phyloP scores from a whole-genome alignment of 2,329 filamentous ascomycete species.

The Cladosporium velox region DNA sequence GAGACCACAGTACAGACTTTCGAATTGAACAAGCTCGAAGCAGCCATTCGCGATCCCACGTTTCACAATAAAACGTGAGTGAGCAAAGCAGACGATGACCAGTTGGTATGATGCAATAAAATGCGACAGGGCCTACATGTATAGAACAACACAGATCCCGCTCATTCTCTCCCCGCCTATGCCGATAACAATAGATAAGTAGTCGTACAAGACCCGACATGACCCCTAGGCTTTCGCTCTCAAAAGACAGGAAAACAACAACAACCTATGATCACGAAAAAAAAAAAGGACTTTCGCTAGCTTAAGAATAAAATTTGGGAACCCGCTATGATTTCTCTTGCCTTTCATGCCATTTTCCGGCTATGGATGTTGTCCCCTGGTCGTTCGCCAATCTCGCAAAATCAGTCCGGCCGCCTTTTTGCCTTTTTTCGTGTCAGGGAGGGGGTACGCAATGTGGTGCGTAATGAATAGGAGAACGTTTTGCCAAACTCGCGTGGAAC shows the following conservation, averaged over 20 bases:
- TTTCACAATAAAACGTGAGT: background rate
- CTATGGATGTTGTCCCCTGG: background rate
- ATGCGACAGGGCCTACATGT: background rate
- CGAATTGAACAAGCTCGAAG: background rate
- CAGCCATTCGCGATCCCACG: background rate
- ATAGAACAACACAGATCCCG: background rate
- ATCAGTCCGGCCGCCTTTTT: background rate
- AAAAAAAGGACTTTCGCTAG: background rate
- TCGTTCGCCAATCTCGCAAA: conserved; percentile 8
- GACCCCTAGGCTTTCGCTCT: background rate
- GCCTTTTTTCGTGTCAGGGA: background rate
- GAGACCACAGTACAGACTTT: background rate
- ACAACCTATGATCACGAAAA: background rate
- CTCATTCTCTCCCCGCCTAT: background rate
- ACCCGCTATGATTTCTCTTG: background rate
- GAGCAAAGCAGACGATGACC: background rate
- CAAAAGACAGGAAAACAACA: background rate
- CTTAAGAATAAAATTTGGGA: background rate
- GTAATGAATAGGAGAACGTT: background rate
- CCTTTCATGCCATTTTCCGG: background rate
- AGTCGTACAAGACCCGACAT: background rate
- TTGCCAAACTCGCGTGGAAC: background rate
- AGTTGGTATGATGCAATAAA: background rate
- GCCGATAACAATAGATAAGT: background rate
- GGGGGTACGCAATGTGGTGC: background rate